Evolutionary conservation across 2,329 filamentous ascomycete genomes (phyloP), one percentile per base, ranked within the genome.

Genomic region (Fusarium sp.): DNA sequence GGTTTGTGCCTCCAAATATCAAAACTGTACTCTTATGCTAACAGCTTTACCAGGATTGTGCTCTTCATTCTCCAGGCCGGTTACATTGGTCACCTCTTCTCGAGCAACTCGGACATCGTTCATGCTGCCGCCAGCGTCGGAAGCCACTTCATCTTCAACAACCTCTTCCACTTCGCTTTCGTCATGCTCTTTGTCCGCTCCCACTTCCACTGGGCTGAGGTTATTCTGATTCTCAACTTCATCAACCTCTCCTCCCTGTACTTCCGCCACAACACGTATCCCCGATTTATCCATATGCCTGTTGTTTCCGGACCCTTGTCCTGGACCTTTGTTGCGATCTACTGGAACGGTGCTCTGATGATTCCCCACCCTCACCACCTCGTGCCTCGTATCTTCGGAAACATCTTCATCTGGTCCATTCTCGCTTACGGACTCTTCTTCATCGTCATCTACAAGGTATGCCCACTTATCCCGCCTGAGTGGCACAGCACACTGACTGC

Each of bases 311-410:
- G 90, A 0, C 94, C 94, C 8, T 84, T 97, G 73, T 92, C 81
- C 16, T 97, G 93, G 92, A 94, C 91, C 16, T 92, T 96, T 77
- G 90, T 95, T 16, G 92, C 92, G 30, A 86, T 97, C 56, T 95
- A 95, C 84, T 97, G 93, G 93, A 93, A 94, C 74, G 94, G 94
- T 11, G 93, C 94, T 22, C 90, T 95, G 50, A 92, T 92, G 78
- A 88, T 95, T n/a, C 83, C 83, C n/a, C 85, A 93, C 77, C 86
- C 89, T 10, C 83, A 90, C 61, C 87, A 83, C 62, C 80, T 94
- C 7, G 85, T 91, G 3, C 91, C 92, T n/a, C 85, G 93, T 50
- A 90, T 97, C 72, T 88, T 96, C 25, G 94, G 92, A 54, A 97
- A 97, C 77, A 84, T 97, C 72, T 94, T 94, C 74, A 92, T 97